Evolutionary conservation across 1,284 basidiomycete genomes (phyloP), one percentile per base, ranked within the genome.

Genomic region (Hymenochaete sp.): DNA sequence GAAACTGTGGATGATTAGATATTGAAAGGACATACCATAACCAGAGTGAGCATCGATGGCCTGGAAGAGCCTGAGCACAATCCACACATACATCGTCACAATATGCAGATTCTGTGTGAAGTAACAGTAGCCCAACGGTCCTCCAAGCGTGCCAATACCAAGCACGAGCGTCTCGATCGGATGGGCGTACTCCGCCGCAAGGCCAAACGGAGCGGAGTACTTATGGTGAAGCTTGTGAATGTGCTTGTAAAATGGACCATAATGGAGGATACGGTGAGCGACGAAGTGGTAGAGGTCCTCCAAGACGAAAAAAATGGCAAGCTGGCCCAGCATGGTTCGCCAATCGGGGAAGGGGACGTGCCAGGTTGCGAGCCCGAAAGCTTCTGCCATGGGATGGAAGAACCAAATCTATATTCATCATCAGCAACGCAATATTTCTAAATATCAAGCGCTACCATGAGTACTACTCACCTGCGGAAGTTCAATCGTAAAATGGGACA

Each of bases 161-260:
- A 96, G 82, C 56, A 96, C 93, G 64, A 93, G 77, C 45, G 93
- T 88, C 65, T 97, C 93, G 10, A 90, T 81, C 0, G 93, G 93
- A 65, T 97, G 93, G 0, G 93, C 92, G 61, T 97, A 98, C 66
- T 98, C 96, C 10, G 96, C 95, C 6, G 95, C 93, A 26, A 98
- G 79, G 57, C 95, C 95, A 61, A 98, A 97, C 0, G 95, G 95
- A 16, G 95, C 93, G 16, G 87, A 87, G 67, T 93, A 97, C 62
- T 96, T 93, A 79, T 98, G 95, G 67, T 98, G 90, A 38, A 92
- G 73, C 71, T 98, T 98, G 80, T 98, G 95, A 55, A 98, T 93
- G 67, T 96, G 74, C 70, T 93, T 96, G 79, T 98, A 98, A 47
- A 98, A 73, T 3, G 80, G 71, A 45, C 91, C 89, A 59, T 79